Evolutionary conservation across 257 asterid species (phyloP).

Genomic region (Marsdenia floribunda): DNA sequence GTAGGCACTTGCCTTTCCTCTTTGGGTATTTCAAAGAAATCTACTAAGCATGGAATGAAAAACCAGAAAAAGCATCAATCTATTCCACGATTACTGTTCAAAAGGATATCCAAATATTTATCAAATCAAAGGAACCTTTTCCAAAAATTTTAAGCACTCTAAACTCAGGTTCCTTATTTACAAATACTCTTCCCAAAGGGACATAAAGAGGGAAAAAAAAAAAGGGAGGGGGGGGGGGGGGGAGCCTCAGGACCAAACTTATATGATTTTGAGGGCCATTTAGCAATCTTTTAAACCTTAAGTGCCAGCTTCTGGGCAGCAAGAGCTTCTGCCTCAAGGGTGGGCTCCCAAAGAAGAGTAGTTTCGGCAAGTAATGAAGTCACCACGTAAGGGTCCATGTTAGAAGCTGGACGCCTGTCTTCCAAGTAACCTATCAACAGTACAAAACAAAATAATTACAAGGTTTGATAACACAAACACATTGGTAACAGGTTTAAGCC

Average conservation of each 20-base stretch:
- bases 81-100: not conserved
- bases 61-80: not conserved
- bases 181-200: conserved; percentile 22
- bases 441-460: not conserved
- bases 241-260: conserved; percentile 10
- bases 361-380: conserved; percentile 84
- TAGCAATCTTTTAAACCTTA: conserved; percentile 44
- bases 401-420: conserved; percentile 98
- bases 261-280: not conserved
- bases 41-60: not conserved
- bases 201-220: not conserved
- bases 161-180: conserved; percentile 39
- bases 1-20: no score
- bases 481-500: not conserved
- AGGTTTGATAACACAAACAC: not conserved
- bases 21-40: not conserved
- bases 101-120: not conserved
- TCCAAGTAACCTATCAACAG: conserved; percentile 72
- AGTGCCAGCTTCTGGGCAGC: conserved; percentile 74
- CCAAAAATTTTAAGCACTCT: conserved; percentile 25
- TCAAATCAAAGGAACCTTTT: conserved; percentile 26
- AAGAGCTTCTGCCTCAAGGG: conserved; percentile 85
- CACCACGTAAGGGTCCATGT: conserved; percentile 97
- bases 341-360: conserved; percentile 89
- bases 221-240: not conserved